Evolutionary conservation across 2,329 filamentous ascomycete species (phyloP), one percentile per base, ranked within the genome.

Genomic region (Stemphylium beticola): DNA sequence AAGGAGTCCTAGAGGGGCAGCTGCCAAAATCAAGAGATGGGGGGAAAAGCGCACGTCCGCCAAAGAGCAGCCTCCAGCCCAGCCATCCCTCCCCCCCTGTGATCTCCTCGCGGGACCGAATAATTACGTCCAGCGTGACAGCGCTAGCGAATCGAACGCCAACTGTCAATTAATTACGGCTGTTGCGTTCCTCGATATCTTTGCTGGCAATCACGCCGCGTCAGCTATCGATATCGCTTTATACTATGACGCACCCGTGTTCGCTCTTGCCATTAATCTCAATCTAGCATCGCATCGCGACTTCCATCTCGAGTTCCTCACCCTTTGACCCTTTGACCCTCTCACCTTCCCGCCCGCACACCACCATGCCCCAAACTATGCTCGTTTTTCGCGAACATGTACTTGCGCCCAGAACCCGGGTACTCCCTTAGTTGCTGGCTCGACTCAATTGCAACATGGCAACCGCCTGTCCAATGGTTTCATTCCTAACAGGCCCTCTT

Each of bases 391-490:
- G 5, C 22, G 43, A 40, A 49, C 20, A 20, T 43, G 41, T 29
- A 41, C 29, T 49, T 22, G 9, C 48, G 22, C 20, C 37, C 32
- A 44, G 40, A 29, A n/a, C 32, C 57, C 53, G 50, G 46, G 47
- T 34, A 33, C 40, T 47, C 41, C 53, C 53, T 50, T 46, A 34
- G 34, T n/a, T 12, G 45, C 24, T 52, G 50, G 36, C 55, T 58
- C 48, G 54, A 42, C 52, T 45, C 49, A 47, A 38, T 49, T 59
- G 68, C 66, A 62, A 66, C 62, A 61, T 72, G 67, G 68, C 65
- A 62, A n/a, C 61, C 49, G 62, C 51, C 44, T 61, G 58, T 56
- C 71, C 67, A 71, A 68, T 65, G 64, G 51, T 62, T 65, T 29
- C 48, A 49, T 26, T 45, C 24, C 31, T 58, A 45, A 57, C 45